Conservation (phyloP, 164 flowering plant genomes). For the Platanus orientalis region DNA sequence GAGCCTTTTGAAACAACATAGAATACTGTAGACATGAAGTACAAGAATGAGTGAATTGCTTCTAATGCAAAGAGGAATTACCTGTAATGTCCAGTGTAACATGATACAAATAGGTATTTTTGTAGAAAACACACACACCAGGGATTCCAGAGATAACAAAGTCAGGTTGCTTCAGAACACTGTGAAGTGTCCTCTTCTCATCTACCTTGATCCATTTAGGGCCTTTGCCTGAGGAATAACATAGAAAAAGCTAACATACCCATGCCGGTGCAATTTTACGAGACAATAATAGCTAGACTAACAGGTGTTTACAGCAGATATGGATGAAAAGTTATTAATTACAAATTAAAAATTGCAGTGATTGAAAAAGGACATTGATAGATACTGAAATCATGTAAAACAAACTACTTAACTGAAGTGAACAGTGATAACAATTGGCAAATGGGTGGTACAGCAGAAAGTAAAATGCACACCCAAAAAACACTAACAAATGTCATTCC, state of each 20-base stretch:
- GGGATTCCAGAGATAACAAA: constrained; percentile 77
- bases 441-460: no score
- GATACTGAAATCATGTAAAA: no score
- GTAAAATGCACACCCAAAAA: no score
- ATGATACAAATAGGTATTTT: background rate
- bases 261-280: no score
- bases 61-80: background rate
- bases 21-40: constrained; percentile 56
- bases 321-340: no score
- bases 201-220: constrained; percentile 66
- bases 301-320: no score
- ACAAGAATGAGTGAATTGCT: background rate
- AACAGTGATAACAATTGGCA: no score
- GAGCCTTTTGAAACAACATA: constrained; percentile 67
- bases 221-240: constrained; percentile 27
- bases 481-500: no score
- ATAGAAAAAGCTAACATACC: background rate
- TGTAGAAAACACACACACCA: constrained; percentile 36
- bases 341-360: no score
- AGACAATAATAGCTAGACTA: no score
- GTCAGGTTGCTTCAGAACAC: constrained; percentile 55
- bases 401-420: no score
- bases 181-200: constrained; percentile 65
- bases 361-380: no score
- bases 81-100: background rate